phyloP scores from a whole-genome alignment of 2,329 filamentous ascomycete genomes.

The Venturia aucupariae region DNA sequence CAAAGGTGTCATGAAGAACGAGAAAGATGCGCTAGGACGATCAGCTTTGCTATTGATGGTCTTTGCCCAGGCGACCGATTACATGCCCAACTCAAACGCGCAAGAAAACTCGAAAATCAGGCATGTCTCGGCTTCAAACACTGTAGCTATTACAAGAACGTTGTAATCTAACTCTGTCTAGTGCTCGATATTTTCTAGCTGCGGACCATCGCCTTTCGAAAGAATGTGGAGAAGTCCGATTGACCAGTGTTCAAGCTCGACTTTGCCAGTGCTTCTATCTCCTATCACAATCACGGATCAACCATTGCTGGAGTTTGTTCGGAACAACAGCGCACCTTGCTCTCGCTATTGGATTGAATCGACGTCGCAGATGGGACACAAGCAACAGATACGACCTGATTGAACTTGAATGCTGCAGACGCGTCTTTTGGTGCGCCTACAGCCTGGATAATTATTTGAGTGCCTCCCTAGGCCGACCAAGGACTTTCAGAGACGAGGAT shows the following conservation, averaged over 20 bases:
- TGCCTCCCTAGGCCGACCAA: constrained; percentile 29
- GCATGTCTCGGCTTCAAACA: not conserved
- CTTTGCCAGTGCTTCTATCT: constrained; percentile 32
- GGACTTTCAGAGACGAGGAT: constrained; percentile 27
- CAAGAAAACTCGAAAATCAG: not conserved
- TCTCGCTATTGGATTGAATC: constrained; percentile 30
- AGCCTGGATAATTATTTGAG: constrained; percentile 33
- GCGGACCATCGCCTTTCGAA: constrained; percentile 26
- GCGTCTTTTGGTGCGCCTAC: constrained; percentile 31
- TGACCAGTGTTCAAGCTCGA: constrained; percentile 33
- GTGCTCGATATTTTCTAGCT: constrained; percentile 21
- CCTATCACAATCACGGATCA: constrained; percentile 29
- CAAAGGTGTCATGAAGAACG: constrained; percentile 31
- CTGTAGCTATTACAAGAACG: not conserved
- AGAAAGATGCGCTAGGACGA: constrained; percentile 33
- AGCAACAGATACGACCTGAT: constrained; percentile 17
- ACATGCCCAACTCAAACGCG: constrained; percentile 24
- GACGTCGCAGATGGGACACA: constrained; percentile 19
- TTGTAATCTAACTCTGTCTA: constrained; percentile 8
- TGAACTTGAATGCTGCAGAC: constrained; percentile 27
- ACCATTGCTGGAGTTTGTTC: constrained; percentile 30
- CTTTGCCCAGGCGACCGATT: constrained; percentile 43
- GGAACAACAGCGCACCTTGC: constrained; percentile 30
- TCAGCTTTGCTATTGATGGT: constrained; percentile 43
- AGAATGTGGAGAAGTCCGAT: constrained; percentile 26